Evolutionary conservation across 2,329 filamentous ascomycete species (phyloP).

Genomic region (Diaporthe batatas): DNA sequence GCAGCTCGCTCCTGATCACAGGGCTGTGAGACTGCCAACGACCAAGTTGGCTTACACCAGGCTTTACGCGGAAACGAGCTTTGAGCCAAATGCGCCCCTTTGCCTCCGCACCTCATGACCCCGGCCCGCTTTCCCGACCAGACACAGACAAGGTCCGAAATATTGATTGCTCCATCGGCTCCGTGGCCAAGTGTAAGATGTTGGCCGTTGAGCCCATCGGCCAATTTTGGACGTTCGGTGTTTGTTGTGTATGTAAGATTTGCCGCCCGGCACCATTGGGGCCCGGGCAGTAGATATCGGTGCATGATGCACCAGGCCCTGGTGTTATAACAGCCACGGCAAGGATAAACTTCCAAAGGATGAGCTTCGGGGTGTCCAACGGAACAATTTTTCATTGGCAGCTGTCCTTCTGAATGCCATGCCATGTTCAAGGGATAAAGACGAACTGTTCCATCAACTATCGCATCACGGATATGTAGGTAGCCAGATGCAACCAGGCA

Average conservation of each 20-base stretch:
- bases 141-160: background rate
- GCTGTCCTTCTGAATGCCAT: too few species aligned
- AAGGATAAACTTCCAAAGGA: background rate
- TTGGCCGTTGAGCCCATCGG: background rate
- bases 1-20: conserved; percentile 11
- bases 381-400: background rate
- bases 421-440: background rate
- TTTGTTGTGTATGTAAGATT: background rate
- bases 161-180: too few species aligned
- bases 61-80: background rate
- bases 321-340: background rate
- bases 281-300: too few species aligned
- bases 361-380: too few species aligned
- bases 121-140: background rate
- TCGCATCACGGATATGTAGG: background rate
- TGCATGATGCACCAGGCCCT: background rate
- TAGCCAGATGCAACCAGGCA: background rate
- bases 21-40: conserved; percentile 14
- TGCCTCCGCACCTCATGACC: background rate
- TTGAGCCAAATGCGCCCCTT: background rate
- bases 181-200: background rate
- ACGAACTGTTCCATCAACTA: background rate
- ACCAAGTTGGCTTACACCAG: conserved; percentile 15
- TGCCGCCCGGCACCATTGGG: background rate
- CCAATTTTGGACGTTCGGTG: background rate